These are phyloP conservation scores for Chrysanthemum seticuspe DNA, from an alignment of 129 eudicot species.

Conservation along the genomic window DNA sequence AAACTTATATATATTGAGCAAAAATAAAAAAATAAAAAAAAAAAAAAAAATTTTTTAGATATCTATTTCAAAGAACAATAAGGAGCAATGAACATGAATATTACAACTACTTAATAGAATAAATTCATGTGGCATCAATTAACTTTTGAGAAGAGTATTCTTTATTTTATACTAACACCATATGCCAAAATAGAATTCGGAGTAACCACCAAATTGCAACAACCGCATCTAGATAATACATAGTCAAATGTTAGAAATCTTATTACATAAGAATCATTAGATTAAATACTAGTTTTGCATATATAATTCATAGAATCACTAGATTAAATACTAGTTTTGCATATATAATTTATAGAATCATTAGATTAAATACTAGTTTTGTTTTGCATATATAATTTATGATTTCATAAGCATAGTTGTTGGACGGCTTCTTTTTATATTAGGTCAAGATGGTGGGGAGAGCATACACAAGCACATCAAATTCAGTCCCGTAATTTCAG, in stretches of 20 bases:
- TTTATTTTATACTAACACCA: neutral
- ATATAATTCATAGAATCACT: neutral
- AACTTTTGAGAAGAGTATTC: too few relatives aligned
- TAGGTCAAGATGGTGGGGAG: constrained; percentile 32
- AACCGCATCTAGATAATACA: neutral
- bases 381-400: neutral
- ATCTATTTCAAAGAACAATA: too few relatives aligned
- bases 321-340: neutral
- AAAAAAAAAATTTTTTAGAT: too few relatives aligned
- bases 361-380: neutral
- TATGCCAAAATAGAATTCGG: neutral
- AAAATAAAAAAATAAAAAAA: too few relatives aligned
- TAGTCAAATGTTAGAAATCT: neutral
- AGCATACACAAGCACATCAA: constrained; percentile 27
- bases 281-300: neutral
- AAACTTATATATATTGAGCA: too few relatives aligned
- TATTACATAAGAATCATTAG: neutral
- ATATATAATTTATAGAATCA: neutral
- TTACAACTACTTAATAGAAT: too few relatives aligned
- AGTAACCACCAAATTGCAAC: constrained; percentile 1
- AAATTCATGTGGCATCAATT: too few relatives aligned
- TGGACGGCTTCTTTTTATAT: constrained; percentile 30
- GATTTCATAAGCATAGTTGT: neutral
- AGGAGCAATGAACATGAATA: too few relatives aligned
- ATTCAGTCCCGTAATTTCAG: constrained; percentile 47